A percentile compares a stretch with the other conserved stretches of the same genome.
phyloP scores from a whole-genome alignment of 1,284 basidiomycete species.

The Cutaneotrichosporon spelunceum region DNA sequence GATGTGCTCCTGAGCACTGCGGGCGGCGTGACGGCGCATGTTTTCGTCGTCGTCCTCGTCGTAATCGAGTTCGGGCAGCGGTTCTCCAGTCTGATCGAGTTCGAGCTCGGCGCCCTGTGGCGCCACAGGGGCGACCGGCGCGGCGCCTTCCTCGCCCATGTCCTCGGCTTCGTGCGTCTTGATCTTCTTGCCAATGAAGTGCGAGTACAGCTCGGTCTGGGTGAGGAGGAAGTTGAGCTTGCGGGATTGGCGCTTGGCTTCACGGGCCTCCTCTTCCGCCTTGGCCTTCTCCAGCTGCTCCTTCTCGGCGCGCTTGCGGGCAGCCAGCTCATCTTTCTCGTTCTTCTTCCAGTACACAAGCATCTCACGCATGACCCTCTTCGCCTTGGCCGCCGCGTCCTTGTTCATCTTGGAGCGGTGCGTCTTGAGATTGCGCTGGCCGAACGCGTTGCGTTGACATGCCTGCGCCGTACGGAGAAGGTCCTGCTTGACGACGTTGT shows the following conservation, averaged over 20 bases:
- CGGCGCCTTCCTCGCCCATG: constrained; percentile 55
- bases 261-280: constrained; percentile 93
- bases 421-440: constrained; percentile 75
- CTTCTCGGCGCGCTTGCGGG: constrained; percentile 89
- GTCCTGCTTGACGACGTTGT: constrained; percentile 60
- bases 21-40: constrained; percentile 78
- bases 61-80: constrained; percentile 81
- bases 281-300: constrained; percentile 85
- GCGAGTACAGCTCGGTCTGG: constrained; percentile 97
- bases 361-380: constrained; percentile 59
- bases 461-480: constrained; percentile 35
- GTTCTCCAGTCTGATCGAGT: constrained; percentile 52
- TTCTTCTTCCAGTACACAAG: constrained; percentile 97
- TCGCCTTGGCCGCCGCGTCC: constrained; percentile 74
- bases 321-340: constrained; percentile 86
- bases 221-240: constrained; percentile 99
- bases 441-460: constrained; percentile 63
- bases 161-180: constrained; percentile 93
- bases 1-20: constrained; percentile 88
- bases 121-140: constrained; percentile 19
- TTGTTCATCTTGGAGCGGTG: constrained; percentile 80
- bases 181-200: constrained; percentile 98
- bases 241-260: constrained; percentile 89
- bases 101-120: constrained; percentile 52
- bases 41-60: constrained; percentile 93